A percentile compares a stretch with the other conserved stretches of the same genome.
phyloP scores from a whole-genome alignment of 495 filamentous ascomycete genomes.

The Lindgomyces ingoldianus region DNA sequence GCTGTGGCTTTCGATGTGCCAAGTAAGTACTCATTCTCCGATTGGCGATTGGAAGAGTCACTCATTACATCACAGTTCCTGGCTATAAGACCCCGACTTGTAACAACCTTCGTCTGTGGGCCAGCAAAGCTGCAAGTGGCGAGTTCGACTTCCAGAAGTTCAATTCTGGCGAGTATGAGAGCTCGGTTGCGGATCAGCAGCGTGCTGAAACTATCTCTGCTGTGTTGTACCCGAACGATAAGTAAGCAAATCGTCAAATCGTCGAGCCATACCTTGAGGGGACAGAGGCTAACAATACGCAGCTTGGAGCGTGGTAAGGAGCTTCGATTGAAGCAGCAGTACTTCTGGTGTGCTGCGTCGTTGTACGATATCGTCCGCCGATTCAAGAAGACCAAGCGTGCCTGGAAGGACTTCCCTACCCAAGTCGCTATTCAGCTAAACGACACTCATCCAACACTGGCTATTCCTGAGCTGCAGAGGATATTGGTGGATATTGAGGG shows the following conservation, averaged over 20 bases:
- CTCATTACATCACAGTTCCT: slow-evolving; percentile 57
- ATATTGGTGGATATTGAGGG: slow-evolving; percentile 89
- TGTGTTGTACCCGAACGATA: slow-evolving; percentile 96
- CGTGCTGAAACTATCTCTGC: slow-evolving; percentile 96
- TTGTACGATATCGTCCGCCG: slow-evolving; percentile 92
- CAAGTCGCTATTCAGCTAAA: slow-evolving; percentile 97
- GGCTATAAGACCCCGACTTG: slow-evolving; percentile 87
- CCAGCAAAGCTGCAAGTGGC: slow-evolving; percentile 91
- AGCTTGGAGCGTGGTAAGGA: slow-evolving; percentile 90
- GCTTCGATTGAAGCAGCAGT: slow-evolving; percentile 96
- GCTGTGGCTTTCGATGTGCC: slow-evolving; percentile 96
- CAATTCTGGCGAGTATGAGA: slow-evolving; percentile 97
- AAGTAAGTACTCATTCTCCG: slow-evolving; percentile 42
- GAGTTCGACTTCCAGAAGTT: slow-evolving; percentile 99
- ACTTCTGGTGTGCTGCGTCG: slow-evolving; percentile 99
- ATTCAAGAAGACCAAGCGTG: slow-evolving; percentile 93
- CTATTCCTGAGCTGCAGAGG: slow-evolving; percentile 90
- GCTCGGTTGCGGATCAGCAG: slow-evolving; percentile 93
- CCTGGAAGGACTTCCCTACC: slow-evolving; percentile 90
- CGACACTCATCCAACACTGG: slow-evolving; percentile 95
- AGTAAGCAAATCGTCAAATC: slow-evolving; percentile 43
- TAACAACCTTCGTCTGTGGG: slow-evolving; percentile 96
- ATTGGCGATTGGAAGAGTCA: not conserved
- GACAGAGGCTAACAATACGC: not conserved
- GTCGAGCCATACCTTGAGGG: too few relatives aligned